Conservation (phyloP, 2,329 filamentous ascomycete genomes). For the Fusarium chlamydosporum region DNA sequence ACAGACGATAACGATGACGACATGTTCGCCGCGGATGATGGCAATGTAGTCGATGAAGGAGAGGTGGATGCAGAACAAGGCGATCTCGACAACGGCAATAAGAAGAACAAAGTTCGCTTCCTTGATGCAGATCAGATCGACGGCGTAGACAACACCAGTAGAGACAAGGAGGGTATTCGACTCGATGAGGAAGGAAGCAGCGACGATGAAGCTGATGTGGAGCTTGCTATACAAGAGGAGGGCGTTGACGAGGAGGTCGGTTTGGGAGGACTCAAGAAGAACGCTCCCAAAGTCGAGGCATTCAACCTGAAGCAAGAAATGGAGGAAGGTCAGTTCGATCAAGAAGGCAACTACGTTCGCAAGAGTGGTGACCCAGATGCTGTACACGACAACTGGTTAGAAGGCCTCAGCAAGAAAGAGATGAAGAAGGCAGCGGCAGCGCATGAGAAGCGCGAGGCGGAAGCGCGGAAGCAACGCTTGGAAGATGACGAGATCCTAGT, state of each 20-base stretch:
- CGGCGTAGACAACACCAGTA: constrained; percentile 82
- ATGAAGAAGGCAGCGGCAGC: constrained; percentile 90
- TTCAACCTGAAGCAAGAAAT: constrained; percentile 95
- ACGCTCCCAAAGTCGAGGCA: constrained; percentile 93
- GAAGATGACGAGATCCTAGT: constrained; percentile 82
- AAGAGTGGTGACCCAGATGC: constrained; percentile 92
- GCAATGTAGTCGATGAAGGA: constrained; percentile 64
- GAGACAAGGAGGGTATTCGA: constrained; percentile 78
- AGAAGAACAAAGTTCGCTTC: constrained; percentile 73
- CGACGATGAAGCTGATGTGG: constrained; percentile 78
- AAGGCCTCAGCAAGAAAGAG: constrained; percentile 93
- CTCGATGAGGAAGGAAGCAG: constrained; percentile 70
- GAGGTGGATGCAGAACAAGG: constrained; percentile 52
- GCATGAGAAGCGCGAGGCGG: constrained; percentile 85
- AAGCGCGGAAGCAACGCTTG: constrained; percentile 77
- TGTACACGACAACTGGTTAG: constrained; percentile 91
- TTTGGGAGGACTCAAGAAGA: constrained; percentile 88
- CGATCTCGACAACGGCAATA: constrained; percentile 64
- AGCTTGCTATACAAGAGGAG: constrained; percentile 78
- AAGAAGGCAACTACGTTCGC: constrained; percentile 89
- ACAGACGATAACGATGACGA: constrained; percentile 71
- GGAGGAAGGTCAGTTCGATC: constrained; percentile 93
- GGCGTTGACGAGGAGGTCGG: constrained; percentile 91
- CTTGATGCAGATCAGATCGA: constrained; percentile 75
- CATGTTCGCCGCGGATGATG: constrained; percentile 83